These are phyloP conservation scores for Boletus vermiculosoides DNA, from an alignment of 768 basidiomycete species.

Conservation along the genomic window DNA sequence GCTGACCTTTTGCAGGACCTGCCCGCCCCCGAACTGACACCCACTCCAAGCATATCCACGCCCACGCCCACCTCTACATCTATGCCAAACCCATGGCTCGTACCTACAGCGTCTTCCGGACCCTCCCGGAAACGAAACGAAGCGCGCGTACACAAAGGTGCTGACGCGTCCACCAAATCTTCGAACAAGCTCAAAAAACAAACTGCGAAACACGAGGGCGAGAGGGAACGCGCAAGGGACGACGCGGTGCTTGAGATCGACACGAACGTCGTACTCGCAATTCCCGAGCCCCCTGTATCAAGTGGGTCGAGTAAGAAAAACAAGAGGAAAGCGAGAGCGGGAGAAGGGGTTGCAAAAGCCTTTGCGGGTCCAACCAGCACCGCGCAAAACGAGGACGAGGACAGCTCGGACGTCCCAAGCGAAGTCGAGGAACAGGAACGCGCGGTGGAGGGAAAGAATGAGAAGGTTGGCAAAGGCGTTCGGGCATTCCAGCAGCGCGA, in stretches of 20 bases:
- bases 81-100: slow-evolving; percentile 81
- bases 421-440: slow-evolving; percentile 73
- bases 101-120: slow-evolving; percentile 40
- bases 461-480: slow-evolving; percentile 43
- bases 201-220: slow-evolving; percentile 52
- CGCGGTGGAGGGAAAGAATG: slow-evolving; percentile 42
- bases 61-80: slow-evolving; percentile 12
- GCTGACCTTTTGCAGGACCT: slow-evolving; percentile 45
- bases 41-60: slow-evolving; percentile 17
- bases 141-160: slow-evolving; percentile 66
- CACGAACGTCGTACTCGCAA: slow-evolving; percentile 15
- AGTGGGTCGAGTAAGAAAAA: slow-evolving; percentile 7
- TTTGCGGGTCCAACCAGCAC: slow-evolving; percentile 7
- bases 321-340: slow-evolving; percentile 16
- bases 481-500: slow-evolving; percentile 88
- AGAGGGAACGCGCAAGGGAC: slow-evolving; percentile 57
- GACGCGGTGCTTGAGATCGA: slow-evolving; percentile 83
- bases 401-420: slow-evolving; percentile 56
- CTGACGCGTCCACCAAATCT: slow-evolving; percentile 58
- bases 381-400: slow-evolving; percentile 18
- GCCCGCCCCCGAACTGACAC: slow-evolving; percentile 7
- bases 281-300: slow-evolving; percentile 11
- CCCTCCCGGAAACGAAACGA: slow-evolving; percentile 71
- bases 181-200: slow-evolving; percentile 74
- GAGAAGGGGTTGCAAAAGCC: not conserved